Percentiles rank a stretch among this genome's conserved stretches.
Conservation (phyloP, 768 basidiomycete genomes). For the Boletus sensibilis region DNA sequence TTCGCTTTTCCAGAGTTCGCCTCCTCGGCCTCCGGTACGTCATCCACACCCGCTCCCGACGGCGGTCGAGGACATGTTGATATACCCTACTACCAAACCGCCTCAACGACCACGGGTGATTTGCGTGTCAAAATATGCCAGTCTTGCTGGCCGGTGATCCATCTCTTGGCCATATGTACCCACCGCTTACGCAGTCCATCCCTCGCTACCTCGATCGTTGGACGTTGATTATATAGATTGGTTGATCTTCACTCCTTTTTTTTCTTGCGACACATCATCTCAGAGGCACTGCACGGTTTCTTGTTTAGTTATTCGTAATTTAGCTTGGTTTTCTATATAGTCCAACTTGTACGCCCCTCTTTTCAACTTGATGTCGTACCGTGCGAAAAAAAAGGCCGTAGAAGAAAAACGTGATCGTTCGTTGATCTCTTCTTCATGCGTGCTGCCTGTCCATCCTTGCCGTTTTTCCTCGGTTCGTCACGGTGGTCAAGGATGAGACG, state of each 20-base stretch:
- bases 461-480: constrained; percentile 9
- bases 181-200: background rate
- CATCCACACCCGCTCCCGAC: constrained; percentile 53
- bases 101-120: constrained; percentile 11
- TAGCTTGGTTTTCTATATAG: background rate
- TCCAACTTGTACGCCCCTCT: background rate
- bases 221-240: background rate
- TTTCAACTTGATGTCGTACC: background rate
- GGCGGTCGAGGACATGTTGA: constrained; percentile 52
- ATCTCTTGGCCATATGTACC: background rate
- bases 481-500: constrained; percentile 10
- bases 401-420: background rate
- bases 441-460: constrained; percentile 18
- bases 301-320: constrained; percentile 31
- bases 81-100: constrained; percentile 16
- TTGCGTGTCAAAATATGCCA: constrained; percentile 30
- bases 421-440: constrained; percentile 7
- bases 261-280: background rate
- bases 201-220: background rate
- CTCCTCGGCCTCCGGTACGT: constrained; percentile 10
- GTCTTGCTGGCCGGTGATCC: constrained; percentile 31
- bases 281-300: background rate
- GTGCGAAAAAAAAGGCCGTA: constrained; percentile 13
- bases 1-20: constrained; percentile 12
- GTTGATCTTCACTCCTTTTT: constrained; percentile 4